phyloP scores from a whole-genome alignment of 2,329 filamentous ascomycete genomes.

The Penicillium sp. region DNA sequence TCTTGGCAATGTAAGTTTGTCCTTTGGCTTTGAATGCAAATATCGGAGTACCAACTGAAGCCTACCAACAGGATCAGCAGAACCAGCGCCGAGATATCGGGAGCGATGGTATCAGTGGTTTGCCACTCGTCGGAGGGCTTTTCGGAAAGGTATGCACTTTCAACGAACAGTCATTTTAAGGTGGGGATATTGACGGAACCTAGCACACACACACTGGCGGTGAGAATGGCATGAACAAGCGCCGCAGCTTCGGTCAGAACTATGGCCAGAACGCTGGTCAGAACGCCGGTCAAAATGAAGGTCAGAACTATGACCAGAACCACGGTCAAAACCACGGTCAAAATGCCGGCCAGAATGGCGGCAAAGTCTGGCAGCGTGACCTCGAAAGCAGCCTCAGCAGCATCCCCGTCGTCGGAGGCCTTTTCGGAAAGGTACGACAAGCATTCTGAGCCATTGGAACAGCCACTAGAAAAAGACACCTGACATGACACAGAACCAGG shows the following conservation, averaged over 20 bases:
- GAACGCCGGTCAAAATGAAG: slow-evolving; percentile 7
- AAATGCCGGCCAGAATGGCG: slow-evolving; percentile 6
- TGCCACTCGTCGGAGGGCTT: slow-evolving; percentile 7
- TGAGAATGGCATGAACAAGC: slow-evolving; percentile 6
- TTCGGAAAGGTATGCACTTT: slow-evolving; percentile 3
- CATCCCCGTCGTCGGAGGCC: slow-evolving; percentile 16
- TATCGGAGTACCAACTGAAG: background rate
- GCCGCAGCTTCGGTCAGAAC: slow-evolving; percentile 6
- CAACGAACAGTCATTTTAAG: background rate
- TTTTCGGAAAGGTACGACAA: slow-evolving; percentile 12
- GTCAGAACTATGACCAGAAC: slow-evolving; percentile 5
- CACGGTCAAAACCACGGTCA: slow-evolving; percentile 5
- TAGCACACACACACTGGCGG: slow-evolving; percentile 9
- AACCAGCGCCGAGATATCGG: background rate
- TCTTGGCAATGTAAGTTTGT: slow-evolving; percentile 11
- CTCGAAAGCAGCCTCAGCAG: slow-evolving; percentile 8
- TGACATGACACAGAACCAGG: background rate
- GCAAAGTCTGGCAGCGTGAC: slow-evolving; percentile 1
- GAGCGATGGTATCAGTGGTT: background rate
- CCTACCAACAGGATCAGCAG: slow-evolving; percentile 1
- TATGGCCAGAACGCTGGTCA: slow-evolving; percentile 10
- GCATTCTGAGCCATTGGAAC: background rate
- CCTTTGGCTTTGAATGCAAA: background rate
- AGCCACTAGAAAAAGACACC: background rate
- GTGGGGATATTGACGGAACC: background rate